phyloP scores from a whole-genome alignment of 2,329 filamentous ascomycete species.

The Bipolaris bicolor region DNA sequence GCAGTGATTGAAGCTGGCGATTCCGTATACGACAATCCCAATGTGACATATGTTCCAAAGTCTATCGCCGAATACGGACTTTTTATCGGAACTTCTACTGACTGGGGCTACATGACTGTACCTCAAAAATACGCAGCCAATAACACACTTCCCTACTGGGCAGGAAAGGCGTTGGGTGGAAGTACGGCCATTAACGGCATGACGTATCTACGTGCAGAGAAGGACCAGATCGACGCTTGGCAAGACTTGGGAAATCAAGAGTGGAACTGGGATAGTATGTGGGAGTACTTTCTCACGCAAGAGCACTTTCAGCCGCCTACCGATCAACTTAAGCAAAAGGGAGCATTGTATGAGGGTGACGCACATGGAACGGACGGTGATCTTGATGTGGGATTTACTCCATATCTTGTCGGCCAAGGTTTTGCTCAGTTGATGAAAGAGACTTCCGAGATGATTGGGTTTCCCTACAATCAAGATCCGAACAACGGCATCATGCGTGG shows the following conservation, averaged over 20 bases:
- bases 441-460: constrained; percentile 44
- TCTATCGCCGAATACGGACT: constrained; percentile 30
- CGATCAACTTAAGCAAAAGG: constrained; percentile 21
- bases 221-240: constrained; percentile 43
- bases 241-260: constrained; percentile 41
- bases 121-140: constrained; percentile 48
- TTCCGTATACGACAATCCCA: constrained; percentile 37
- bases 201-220: constrained; percentile 46
- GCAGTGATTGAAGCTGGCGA: constrained; percentile 46
- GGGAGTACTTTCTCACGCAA: constrained; percentile 35
- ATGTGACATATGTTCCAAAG: constrained; percentile 35
- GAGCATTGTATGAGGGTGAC: constrained; percentile 31
- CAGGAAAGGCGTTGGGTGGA: constrained; percentile 54
- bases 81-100: constrained; percentile 41
- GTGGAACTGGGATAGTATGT: constrained; percentile 43
- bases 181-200: constrained; percentile 54
- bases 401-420: constrained; percentile 32
- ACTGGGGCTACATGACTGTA: constrained; percentile 51
- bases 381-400: constrained; percentile 39
- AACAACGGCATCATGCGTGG: constrained; percentile 55
- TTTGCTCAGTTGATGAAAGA: constrained; percentile 44
- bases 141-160: constrained; percentile 37
- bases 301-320: constrained; percentile 36
- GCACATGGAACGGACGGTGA: constrained; percentile 33
- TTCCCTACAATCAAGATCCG: constrained; percentile 51